phyloP scores from a whole-genome alignment of 2,329 filamentous ascomycete genomes.

The Didymella arachidicola region DNA sequence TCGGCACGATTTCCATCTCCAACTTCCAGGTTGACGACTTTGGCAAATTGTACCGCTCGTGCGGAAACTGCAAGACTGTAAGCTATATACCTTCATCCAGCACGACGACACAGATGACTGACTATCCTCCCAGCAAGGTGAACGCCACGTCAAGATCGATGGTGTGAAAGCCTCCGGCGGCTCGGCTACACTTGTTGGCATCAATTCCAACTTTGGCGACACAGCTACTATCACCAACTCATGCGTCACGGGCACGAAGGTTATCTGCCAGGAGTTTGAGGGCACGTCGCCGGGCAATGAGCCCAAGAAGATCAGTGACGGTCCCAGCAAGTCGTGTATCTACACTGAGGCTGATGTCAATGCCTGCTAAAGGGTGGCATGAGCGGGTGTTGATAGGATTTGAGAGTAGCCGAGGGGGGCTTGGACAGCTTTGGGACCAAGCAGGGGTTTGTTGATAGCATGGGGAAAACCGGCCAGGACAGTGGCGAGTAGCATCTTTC shows the following conservation, averaged over 20 bases:
- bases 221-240: slow-evolving; percentile 49
- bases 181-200: slow-evolving; percentile 49
- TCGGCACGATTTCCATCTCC: slow-evolving; percentile 50
- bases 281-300: slow-evolving; percentile 31
- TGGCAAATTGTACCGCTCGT: slow-evolving; percentile 56
- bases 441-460: too few relatives aligned
- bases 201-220: slow-evolving; percentile 60
- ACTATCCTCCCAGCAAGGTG: slow-evolving; percentile 42
- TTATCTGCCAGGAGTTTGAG: slow-evolving; percentile 35
- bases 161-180: slow-evolving; percentile 6
- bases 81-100: slow-evolving; percentile 32
- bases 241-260: slow-evolving; percentile 29
- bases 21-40: slow-evolving; percentile 47
- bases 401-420: neutral
- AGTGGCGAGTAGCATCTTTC: too few relatives aligned
- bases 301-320: slow-evolving; percentile 23
- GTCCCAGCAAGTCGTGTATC: slow-evolving; percentile 30
- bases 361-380: slow-evolving; percentile 26
- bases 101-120: slow-evolving; percentile 34
- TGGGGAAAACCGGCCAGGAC: too few relatives aligned
- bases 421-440: neutral
- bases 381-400: neutral
- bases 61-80: slow-evolving; percentile 59
- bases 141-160: slow-evolving; percentile 45
- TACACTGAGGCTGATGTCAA: slow-evolving; percentile 33